These are phyloP conservation scores for Eremothecium cymbalariae DNA, from an alignment of 1,139 yeast genomes.

Conservation along the genomic window DNA sequence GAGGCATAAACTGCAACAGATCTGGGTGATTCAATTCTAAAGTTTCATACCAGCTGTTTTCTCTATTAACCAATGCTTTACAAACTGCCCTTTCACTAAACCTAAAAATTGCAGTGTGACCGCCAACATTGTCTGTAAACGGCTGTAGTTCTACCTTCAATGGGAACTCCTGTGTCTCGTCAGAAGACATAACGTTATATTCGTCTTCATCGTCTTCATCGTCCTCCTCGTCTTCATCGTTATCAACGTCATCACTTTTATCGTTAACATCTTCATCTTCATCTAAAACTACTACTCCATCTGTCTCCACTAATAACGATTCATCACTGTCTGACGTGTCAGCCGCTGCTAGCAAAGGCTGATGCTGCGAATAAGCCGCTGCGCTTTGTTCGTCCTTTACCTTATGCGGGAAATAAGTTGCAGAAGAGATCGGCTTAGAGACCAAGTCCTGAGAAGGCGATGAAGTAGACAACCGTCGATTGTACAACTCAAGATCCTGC, in stretches of 20 bases:
- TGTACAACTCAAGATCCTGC: conserved; percentile 6
- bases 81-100: conserved; percentile 93
- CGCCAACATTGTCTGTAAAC: conserved; percentile 90
- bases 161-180: conserved; percentile 40
- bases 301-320: neutral
- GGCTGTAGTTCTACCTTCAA: conserved; percentile 80
- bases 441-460: conserved; percentile 11
- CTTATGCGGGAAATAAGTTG: conserved; percentile 60
- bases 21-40: conserved; percentile 73
- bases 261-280: conserved; percentile 11
- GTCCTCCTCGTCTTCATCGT: conserved; percentile 12
- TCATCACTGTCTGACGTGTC: no score
- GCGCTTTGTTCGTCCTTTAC: conserved; percentile 18
- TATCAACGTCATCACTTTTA: conserved; percentile 20
- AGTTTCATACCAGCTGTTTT: conserved; percentile 84
- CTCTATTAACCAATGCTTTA: conserved; percentile 83
- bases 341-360: neutral
- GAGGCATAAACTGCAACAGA: conserved; percentile 77
- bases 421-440: conserved; percentile 52
- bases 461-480: neutral
- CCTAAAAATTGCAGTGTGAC: conserved; percentile 93
- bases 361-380: neutral
- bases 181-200: conserved; percentile 16
- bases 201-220: conserved; percentile 18
- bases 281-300: neutral